These are phyloP conservation scores for Bertia moriformis DNA, from an alignment of 2,329 filamentous ascomycete species.

Conservation along the genomic window DNA sequence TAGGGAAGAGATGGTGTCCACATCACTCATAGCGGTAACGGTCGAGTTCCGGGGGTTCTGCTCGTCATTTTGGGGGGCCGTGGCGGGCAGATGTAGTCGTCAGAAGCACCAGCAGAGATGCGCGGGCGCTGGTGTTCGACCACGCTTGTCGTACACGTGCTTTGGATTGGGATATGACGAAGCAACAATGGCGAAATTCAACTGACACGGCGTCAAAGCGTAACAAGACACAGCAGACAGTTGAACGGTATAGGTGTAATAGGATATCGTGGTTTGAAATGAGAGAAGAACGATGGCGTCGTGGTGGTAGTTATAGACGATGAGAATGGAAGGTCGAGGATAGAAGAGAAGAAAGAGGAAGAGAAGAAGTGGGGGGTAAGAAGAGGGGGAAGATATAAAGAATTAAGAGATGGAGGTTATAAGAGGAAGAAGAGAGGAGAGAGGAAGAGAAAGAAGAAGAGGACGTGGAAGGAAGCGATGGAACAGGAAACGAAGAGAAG, in stretches of 20 bases:
- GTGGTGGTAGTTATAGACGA: background rate
- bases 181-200: slow-evolving; percentile 3
- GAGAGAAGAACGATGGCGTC: background rate
- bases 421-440: background rate
- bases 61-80: slow-evolving; percentile 26
- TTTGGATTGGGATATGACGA: slow-evolving; percentile 4
- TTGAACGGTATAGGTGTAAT: too few relatives aligned
- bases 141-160: slow-evolving; percentile 4
- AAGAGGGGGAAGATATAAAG: background rate
- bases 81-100: slow-evolving; percentile 15
- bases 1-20: slow-evolving; percentile 20
- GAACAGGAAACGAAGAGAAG: slow-evolving; percentile 5
- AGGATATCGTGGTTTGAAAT: too few relatives aligned
- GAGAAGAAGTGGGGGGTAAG: slow-evolving; percentile 1
- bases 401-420: background rate
- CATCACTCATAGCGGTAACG: slow-evolving; percentile 30
- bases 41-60: slow-evolving; percentile 18
- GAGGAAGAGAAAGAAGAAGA: background rate
- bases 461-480: slow-evolving; percentile 5
- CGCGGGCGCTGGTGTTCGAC: slow-evolving; percentile 14
- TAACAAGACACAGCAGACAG: too few relatives aligned
- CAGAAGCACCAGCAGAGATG: slow-evolving; percentile 15
- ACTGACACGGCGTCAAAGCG: too few relatives aligned
- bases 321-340: slow-evolving; percentile 3
- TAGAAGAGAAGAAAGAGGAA: background rate